Evolutionary conservation across 495 filamentous ascomycete species (phyloP).

Genomic region (Aspergillus indologenus): DNA sequence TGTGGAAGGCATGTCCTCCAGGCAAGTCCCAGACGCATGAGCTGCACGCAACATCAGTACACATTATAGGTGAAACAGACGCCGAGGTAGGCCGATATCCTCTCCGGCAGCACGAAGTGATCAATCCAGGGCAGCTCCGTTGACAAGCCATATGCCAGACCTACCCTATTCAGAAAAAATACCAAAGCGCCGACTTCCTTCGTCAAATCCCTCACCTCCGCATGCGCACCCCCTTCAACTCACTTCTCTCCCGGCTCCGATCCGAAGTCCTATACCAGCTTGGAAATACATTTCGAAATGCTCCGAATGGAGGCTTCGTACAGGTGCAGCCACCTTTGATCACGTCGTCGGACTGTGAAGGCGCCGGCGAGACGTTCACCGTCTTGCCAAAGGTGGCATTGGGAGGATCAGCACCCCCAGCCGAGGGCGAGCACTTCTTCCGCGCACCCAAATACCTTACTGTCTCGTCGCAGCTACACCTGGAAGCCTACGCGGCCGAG

Average conservation of each 20-base stretch:
- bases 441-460: constrained; percentile 90
- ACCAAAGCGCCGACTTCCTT: constrained; percentile 83
- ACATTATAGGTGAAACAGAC: constrained; percentile 72
- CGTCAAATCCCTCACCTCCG: constrained; percentile 88
- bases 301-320: constrained; percentile 59
- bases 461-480: constrained; percentile 90
- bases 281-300: constrained; percentile 65
- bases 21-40: constrained; percentile 74
- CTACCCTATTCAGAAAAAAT: constrained; percentile 92
- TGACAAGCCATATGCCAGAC: constrained; percentile 49
- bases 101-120: neutral
- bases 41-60: constrained; percentile 65
- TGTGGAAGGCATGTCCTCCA: constrained; percentile 70
- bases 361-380: constrained; percentile 92
- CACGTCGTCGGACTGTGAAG: constrained; percentile 96
- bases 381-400: constrained; percentile 47
- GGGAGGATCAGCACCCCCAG: constrained; percentile 19
- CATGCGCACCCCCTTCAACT: constrained; percentile 75
- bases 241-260: constrained; percentile 75
- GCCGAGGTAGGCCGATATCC: constrained; percentile 57
- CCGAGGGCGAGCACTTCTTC: constrained; percentile 62
- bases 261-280: constrained; percentile 80
- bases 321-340: constrained; percentile 92
- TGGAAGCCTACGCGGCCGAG: constrained; percentile 87
- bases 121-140: neutral